These are phyloP conservation scores for Arthrobotrys megalospora DNA, from an alignment of 2,329 filamentous ascomycete genomes.

Conservation along the genomic window DNA sequence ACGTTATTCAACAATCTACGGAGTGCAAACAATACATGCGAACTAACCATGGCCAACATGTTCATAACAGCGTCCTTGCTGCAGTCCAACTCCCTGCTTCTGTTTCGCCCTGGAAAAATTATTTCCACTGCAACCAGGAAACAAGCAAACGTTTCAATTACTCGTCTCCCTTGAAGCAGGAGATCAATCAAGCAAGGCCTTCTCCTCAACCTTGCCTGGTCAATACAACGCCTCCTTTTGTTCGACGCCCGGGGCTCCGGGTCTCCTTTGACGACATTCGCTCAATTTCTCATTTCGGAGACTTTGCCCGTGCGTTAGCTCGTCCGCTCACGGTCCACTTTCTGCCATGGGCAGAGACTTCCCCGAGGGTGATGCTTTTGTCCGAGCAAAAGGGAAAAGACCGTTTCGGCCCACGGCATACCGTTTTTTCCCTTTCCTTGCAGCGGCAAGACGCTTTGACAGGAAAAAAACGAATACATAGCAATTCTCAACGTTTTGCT, in stretches of 20 bases:
- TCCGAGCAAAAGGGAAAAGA: conserved; percentile 13
- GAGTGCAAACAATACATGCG: neutral
- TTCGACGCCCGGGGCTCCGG: conserved; percentile 40
- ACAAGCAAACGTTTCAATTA: conserved; percentile 43
- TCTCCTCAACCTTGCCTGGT: conserved; percentile 20
- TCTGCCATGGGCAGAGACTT: conserved; percentile 18
- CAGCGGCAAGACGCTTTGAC: conserved; percentile 58
- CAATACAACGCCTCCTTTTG: conserved; percentile 42
- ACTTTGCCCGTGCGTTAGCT: conserved; percentile 54
- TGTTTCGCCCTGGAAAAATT: conserved; percentile 22
- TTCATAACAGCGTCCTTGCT: conserved; percentile 9
- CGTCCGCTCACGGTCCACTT: conserved; percentile 33
- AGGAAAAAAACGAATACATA: conserved; percentile 16
- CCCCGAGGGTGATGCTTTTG: conserved; percentile 38
- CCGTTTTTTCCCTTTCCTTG: conserved; percentile 48
- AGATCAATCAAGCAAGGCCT: conserved; percentile 39
- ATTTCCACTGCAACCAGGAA: conserved; percentile 15
- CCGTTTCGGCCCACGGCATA: conserved; percentile 47
- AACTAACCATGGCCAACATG: conserved; percentile 3
- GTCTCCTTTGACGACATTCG: conserved; percentile 49
- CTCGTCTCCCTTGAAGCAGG: conserved; percentile 35
- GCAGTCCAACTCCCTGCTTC: conserved; percentile 25
- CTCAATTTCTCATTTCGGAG: conserved; percentile 54
- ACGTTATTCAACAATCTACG: conserved; percentile 4
- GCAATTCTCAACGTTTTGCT: conserved; percentile 29